phyloP scores from a whole-genome alignment of 805 yeast species.

The Grigorovia transvaalensis region DNA sequence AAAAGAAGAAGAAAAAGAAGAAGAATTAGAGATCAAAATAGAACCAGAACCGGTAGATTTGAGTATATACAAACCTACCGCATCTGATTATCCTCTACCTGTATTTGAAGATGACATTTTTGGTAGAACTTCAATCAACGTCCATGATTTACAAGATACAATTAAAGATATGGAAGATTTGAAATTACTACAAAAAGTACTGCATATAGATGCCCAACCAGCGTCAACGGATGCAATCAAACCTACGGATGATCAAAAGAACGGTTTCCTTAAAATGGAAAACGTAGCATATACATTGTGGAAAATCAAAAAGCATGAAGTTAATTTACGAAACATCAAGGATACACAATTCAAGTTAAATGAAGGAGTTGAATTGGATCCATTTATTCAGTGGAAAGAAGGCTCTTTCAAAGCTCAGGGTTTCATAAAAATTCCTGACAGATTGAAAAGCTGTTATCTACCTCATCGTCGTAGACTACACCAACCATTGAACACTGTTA shows the following conservation, averaged over 20 bases:
- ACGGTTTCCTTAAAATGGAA: neutral
- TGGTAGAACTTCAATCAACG: conserved; percentile 6
- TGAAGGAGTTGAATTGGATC: conserved; percentile 18
- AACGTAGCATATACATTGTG: conserved; percentile 16
- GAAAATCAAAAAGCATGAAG: conserved; percentile 14
- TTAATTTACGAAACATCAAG: conserved; percentile 3
- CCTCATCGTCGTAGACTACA: conserved; percentile 70
- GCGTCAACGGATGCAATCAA: neutral
- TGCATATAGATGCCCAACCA: conserved; percentile 10
- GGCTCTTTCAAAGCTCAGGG: conserved; percentile 70
- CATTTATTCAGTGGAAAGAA: conserved; percentile 28
- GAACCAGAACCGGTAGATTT: neutral
- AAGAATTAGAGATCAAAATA: neutral
- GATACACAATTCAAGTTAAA: conserved; percentile 18
- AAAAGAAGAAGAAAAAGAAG: neutral
- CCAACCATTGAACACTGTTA: conserved; percentile 65
- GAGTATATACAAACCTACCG: conserved; percentile 39
- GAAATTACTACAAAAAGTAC: conserved; percentile 37
- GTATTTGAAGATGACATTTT: conserved; percentile 38
- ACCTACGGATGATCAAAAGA: neutral
- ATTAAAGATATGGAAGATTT: conserved; percentile 73
- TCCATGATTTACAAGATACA: conserved; percentile 41
- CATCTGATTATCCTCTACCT: conserved; percentile 39
- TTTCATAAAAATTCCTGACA: conserved; percentile 60
- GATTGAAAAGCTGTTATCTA: conserved; percentile 60